Percentiles rank a stretch among this genome's conserved stretches.
Evolutionary conservation across 2,329 filamentous ascomycete genomes (phyloP).

Genomic region (Grosmannia clavigera): DNA sequence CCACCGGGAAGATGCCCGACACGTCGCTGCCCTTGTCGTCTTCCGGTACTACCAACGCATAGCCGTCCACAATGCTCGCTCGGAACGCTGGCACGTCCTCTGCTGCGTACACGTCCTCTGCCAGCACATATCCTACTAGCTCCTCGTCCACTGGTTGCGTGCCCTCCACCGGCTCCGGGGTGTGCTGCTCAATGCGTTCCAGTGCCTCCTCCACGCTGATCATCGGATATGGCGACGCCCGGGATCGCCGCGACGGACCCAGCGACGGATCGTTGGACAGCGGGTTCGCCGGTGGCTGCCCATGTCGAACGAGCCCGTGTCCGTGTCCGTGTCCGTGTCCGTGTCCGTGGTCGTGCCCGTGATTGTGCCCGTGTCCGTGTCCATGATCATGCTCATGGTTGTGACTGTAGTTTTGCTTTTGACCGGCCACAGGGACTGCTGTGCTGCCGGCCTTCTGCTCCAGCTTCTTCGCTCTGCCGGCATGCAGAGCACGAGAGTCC

Average conservation of each 20-base stretch:
- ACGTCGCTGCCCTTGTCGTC: slow-evolving; percentile 36
- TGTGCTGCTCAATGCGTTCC: slow-evolving; percentile 56
- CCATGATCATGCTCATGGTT: slow-evolving; percentile 36
- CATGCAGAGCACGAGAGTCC: slow-evolving; percentile 68
- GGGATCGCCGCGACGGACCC: slow-evolving; percentile 57
- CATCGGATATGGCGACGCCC: slow-evolving; percentile 88
- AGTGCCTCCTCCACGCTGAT: slow-evolving; percentile 74
- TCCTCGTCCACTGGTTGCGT: slow-evolving; percentile 48
- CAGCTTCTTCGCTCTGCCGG: slow-evolving; percentile 69
- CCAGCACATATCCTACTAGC: slow-evolving; percentile 67
- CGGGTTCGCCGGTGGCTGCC: slow-evolving; percentile 34
- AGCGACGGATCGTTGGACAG: slow-evolving; percentile 49
- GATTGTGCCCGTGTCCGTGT: slow-evolving; percentile 40
- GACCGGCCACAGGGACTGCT: slow-evolving; percentile 13
- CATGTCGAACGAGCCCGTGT: slow-evolving; percentile 63
- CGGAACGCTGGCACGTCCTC: slow-evolving; percentile 88
- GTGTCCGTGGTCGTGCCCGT: slow-evolving; percentile 40
- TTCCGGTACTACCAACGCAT: slow-evolving; percentile 61
- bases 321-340: slow-evolving; percentile 38
- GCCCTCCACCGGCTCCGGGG: slow-evolving; percentile 48
- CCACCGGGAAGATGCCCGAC: slow-evolving; percentile 75
- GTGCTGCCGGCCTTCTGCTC: slow-evolving; percentile 67
- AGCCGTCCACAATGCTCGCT: slow-evolving; percentile 94
- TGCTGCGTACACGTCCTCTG: slow-evolving; percentile 64
- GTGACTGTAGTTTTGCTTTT: slow-evolving; percentile 19